phyloP scores from a whole-genome alignment of 169 alveolate species.

The Plasmodium falciparum region DNA sequence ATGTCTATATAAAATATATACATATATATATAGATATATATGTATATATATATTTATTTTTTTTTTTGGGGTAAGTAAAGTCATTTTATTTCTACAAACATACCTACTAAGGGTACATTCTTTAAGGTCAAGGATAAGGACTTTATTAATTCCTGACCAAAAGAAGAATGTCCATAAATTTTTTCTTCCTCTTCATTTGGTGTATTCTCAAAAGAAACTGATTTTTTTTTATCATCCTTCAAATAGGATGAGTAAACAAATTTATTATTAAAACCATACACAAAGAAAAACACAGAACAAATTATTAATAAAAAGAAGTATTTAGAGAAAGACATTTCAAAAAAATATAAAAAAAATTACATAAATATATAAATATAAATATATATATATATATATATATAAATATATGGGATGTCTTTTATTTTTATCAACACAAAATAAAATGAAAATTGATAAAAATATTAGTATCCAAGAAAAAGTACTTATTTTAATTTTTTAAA shows the following conservation, averaged over 20 bases:
- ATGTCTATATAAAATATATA: neutral
- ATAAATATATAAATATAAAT: neutral
- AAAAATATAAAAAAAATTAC: too few relatives aligned
- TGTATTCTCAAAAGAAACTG: neutral
- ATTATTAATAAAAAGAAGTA: neutral
- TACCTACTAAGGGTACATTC: slow-evolving; percentile 43
- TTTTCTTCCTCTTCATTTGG: neutral
- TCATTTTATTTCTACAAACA: neutral
- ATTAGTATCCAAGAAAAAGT: too few relatives aligned
- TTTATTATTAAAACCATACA: too few relatives aligned
- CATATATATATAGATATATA: neutral
- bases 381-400: neutral
- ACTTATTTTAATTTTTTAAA: too few relatives aligned
- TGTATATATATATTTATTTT: neutral
- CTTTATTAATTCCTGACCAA: slow-evolving; percentile 20
- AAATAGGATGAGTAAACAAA: slow-evolving; percentile 14
- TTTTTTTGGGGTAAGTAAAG: neutral
- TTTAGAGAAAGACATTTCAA: slow-evolving; percentile 15
- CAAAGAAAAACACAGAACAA: too few relatives aligned
- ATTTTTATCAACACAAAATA: too few relatives aligned
- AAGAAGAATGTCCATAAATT: slow-evolving; percentile 20
- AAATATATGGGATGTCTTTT: neutral
- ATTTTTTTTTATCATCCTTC: slow-evolving; percentile 3
- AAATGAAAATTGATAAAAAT: too few relatives aligned
- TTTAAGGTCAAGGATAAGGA: slow-evolving; percentile 32